Evolutionary conservation across 768 basidiomycete genomes (phyloP).

Genomic region (Hemileccinum rubropunctum): DNA sequence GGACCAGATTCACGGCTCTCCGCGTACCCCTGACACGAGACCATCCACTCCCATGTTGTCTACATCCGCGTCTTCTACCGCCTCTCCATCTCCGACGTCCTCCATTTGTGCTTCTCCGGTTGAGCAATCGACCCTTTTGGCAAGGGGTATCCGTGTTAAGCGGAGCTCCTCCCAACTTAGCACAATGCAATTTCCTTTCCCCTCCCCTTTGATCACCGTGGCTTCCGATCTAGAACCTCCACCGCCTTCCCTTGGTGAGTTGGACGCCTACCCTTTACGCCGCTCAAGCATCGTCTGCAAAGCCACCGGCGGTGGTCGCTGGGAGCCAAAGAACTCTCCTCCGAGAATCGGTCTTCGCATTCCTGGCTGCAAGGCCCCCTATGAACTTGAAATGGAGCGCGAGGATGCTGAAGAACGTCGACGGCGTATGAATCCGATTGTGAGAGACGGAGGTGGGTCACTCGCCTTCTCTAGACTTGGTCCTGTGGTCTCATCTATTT

Average conservation of each 20-base stretch:
- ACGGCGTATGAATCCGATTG: constrained; percentile 58
- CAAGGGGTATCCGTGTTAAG: constrained; percentile 16
- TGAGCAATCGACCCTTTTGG: constrained; percentile 23
- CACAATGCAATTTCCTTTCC: constrained; percentile 23
- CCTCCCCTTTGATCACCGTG: constrained; percentile 19
- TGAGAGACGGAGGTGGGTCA: constrained; percentile 51
- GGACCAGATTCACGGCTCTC: constrained; percentile 66
- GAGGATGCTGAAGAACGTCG: constrained; percentile 53
- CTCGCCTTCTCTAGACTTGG: background rate
- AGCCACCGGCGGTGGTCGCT: constrained; percentile 75
- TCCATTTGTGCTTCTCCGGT: constrained; percentile 35
- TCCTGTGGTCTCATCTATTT: constrained; percentile 1
- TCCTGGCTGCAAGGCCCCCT: constrained; percentile 65
- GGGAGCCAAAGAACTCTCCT: constrained; percentile 63
- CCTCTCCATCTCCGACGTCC: constrained; percentile 32
- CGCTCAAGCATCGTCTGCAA: constrained; percentile 71
- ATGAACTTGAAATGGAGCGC: constrained; percentile 67
- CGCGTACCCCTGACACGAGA: constrained; percentile 38
- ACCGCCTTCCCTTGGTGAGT: constrained; percentile 60
- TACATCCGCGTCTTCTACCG: constrained; percentile 29
- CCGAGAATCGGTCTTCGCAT: constrained; percentile 45
- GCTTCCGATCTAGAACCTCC: constrained; percentile 28
- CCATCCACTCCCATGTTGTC: constrained; percentile 40
- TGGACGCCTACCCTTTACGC: constrained; percentile 71
- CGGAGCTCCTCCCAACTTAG: constrained; percentile 32